Evolutionary conservation across 176 grass and related monocot species (phyloP).

Genomic region (Zoysia pacifica): DNA sequence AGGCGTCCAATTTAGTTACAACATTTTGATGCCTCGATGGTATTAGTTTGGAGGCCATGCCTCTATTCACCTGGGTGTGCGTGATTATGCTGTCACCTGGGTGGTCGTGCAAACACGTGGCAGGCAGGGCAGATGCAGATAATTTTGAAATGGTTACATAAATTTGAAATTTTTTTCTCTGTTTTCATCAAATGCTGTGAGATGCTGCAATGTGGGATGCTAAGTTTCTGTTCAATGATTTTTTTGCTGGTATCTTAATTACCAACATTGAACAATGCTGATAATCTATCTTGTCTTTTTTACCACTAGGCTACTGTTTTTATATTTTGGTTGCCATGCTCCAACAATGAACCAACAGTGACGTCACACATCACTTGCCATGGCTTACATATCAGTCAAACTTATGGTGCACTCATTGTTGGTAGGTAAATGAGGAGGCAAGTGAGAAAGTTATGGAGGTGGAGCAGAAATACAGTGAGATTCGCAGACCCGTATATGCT

Average conservation of each 20-base stretch:
- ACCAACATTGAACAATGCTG: not conserved
- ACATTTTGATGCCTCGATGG: not conserved
- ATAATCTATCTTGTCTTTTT: not conserved
- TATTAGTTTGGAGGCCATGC: not conserved
- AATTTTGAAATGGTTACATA: not conserved
- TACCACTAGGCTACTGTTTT: not conserved
- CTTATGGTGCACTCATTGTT: slow-evolving; percentile 25
- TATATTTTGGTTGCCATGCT: not conserved
- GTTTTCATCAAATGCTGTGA: not conserved
- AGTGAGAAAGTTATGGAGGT: slow-evolving; percentile 92
- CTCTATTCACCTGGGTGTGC: not conserved
- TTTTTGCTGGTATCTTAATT: not conserved
- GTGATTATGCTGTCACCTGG: not conserved
- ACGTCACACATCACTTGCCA: not conserved
- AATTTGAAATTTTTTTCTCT: not conserved
- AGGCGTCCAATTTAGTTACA: not conserved
- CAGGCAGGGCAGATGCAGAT: not conserved
- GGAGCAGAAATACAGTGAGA: slow-evolving; percentile 93
- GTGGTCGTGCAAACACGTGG: not conserved
- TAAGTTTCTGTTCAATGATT: not conserved
- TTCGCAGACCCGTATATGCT: slow-evolving; percentile 82
- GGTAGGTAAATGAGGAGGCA: slow-evolving; percentile 92
- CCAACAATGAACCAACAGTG: not conserved
- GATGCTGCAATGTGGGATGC: not conserved
- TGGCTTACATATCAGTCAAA: not conserved